Base-by-base conservation (phyloP, 306 rosid species). In the Begonia peltatifolia region DNA sequence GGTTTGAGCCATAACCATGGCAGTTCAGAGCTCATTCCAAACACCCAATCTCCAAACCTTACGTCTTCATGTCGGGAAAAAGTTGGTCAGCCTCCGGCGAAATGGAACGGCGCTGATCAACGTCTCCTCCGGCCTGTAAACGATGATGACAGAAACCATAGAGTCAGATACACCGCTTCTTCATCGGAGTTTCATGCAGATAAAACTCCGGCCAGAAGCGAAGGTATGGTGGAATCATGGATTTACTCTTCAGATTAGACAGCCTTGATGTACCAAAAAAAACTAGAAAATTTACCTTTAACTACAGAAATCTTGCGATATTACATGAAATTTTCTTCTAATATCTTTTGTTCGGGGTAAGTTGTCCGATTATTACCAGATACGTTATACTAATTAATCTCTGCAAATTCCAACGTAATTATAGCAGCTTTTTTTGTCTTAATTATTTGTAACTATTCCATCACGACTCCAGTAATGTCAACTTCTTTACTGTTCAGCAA, bases 171-270 rank as follows among this genome's bases (percentile, higher is more conserved):
- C 38, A 67, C 62, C 50, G 68, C 74, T 71, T 67, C 80, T 36
- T 71, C 84, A 0, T 61, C 81, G 35, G 79, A 78, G 62, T 68
- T 66, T 64, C 74, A 72, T 17, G 80, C 78, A 43, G 75, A 74
- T 42, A 82, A 71, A 14, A 80, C 67, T 59, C 60, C 76, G 3
- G 84, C 73, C 11, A 74, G 95, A 65, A 72, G 64, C 46, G 94
- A 79, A 92, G 95, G 94, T 83, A 92, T 82, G 76, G 75, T 83
- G 63, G 94, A 92, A 74, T 75, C 99, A 25, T 86, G 96, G 94
- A 86, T 92, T 79, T 86, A 92, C 75, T 90, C 99, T 50, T 83
- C 99, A 18, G 94, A 90, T 68, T 84, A 69, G 62, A 36, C 4
- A 9, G 6, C 4, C 18, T 11, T 42, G 47, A 46, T 9, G 15